Conservation (phyloP, 768 basidiomycete genomes). For the Cystobasidium tubakii region DNA sequence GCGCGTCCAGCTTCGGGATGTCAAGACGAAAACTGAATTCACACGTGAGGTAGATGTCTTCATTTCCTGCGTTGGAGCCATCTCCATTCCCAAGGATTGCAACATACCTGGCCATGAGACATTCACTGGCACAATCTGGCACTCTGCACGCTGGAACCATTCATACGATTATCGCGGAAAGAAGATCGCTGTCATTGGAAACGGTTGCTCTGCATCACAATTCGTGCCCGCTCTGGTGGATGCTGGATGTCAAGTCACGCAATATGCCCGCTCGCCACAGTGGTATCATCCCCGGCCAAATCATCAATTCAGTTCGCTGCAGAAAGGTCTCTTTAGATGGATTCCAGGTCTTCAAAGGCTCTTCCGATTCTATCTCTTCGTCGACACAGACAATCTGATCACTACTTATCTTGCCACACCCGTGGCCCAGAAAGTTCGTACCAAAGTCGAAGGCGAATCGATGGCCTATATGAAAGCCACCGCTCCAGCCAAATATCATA, state of each 20-base stretch:
- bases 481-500: conserved; percentile 55
- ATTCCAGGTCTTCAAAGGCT: conserved; percentile 37
- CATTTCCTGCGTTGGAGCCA: conserved; percentile 26
- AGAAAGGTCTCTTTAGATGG: conserved; percentile 37
- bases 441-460: conserved; percentile 11
- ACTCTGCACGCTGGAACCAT: conserved; percentile 3
- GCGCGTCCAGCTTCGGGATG: conserved; percentile 1
- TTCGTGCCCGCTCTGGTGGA: neutral
- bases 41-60: conserved; percentile 6
- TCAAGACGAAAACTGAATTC: neutral
- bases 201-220: neutral
- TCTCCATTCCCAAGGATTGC: conserved; percentile 18
- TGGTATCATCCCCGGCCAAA: conserved; percentile 20
- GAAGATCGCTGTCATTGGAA: conserved; percentile 14
- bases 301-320: conserved; percentile 1
- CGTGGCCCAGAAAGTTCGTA: neutral
- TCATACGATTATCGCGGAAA: neutral
- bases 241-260: conserved; percentile 2
- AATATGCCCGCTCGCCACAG: conserved; percentile 25
- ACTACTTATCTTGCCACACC: conserved; percentile 18
- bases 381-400: conserved; percentile 37
- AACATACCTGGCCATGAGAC: conserved; percentile 15
- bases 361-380: conserved; percentile 40
- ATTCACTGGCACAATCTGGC: conserved; percentile 9
- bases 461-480: conserved; percentile 43